Base-by-base conservation (phyloP, 106 monocot genomes). In the Posidonia australis region DNA sequence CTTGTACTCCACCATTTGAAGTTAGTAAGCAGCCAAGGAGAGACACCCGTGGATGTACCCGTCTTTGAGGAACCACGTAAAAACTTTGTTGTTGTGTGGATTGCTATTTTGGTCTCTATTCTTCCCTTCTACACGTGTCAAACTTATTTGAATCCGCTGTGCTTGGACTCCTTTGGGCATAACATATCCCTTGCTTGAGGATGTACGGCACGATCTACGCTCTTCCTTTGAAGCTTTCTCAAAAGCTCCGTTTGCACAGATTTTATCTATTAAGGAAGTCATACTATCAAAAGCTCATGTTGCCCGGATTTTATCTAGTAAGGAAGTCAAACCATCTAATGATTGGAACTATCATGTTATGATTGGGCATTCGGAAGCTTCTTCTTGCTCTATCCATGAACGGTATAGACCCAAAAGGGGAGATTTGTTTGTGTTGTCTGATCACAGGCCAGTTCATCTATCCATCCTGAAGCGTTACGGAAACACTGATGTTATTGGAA, bases 111-210 rank as follows among this genome's bases (percentile, higher is more conserved):
- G n/a, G n/a, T n/a, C n/a, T n/a, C n/a, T n/a, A n/a, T n/a, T n/a
- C n/a, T n/a, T n/a, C n/a, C n/a, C n/a, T n/a, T n/a, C n/a, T n/a
- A n/a, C n/a, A n/a, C n/a, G n/a, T n/a, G n/a, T n/a, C n/a, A n/a
- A n/a, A n/a, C n/a, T n/a, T n/a, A n/a, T n/a, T n/a, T n/a, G n/a
- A n/a, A n/a, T n/a, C n/a, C n/a, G n/a, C n/a, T n/a, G n/a, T n/a
- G n/a, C n/a, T n/a, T n/a, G n/a, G n/a, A n/a, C n/a, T n/a, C n/a
- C n/a, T n/a, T n/a, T n/a, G n/a, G n/a, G n/a, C n/a, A n/a, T n/a
- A n/a, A n/a, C n/a, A n/a, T 21, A 53, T 43, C 83, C 79, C 10
- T 29, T 83, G 48, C 24, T 78, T 10, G 83, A 83, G 48, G 83
- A 83, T 51, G 21, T 62, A 13, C 71, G 68, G 5, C 70, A 68